phyloP scores from a whole-genome alignment of 495 filamentous ascomycete genomes.

The Aspergillus bertholletiae region DNA sequence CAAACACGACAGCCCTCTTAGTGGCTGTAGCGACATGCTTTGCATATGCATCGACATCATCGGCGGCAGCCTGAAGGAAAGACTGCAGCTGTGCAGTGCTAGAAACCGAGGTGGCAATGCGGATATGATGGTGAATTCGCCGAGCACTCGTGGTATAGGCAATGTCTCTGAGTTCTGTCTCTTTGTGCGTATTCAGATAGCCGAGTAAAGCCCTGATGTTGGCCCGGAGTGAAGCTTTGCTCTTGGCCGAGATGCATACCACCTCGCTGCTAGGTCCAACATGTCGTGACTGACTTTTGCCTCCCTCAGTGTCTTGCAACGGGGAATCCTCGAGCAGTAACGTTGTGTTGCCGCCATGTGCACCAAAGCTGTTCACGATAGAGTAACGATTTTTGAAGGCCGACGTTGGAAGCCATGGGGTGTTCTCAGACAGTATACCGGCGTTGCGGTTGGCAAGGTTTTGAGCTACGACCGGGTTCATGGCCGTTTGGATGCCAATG shows the following conservation, averaged over 20 bases:
- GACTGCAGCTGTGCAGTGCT: constrained; percentile 1
- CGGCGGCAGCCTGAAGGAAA: too few species aligned
- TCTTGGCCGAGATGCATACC: constrained; percentile 34
- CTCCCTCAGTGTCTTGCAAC: too few species aligned
- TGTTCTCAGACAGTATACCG: constrained; percentile 18
- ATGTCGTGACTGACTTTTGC: background rate
- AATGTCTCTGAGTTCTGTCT: constrained; percentile 27
- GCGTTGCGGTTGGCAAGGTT: constrained; percentile 26
- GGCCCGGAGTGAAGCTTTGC: constrained; percentile 24
- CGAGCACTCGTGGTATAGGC: constrained; percentile 40
- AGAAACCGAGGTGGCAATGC: constrained; percentile 30
- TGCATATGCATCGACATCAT: too few species aligned
- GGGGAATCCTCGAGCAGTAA: constrained; percentile 8
- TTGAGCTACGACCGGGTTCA: constrained; percentile 32
- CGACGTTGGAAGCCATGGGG: constrained; percentile 11
- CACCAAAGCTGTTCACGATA: constrained; percentile 38
- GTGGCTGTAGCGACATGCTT: too few species aligned
- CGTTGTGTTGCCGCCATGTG: constrained; percentile 13
- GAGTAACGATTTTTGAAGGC: constrained; percentile 17
- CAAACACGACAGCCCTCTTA: constrained; percentile 46
- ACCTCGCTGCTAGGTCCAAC: constrained; percentile 16
- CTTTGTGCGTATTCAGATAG: constrained; percentile 26
- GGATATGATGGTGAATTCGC: constrained; percentile 34
- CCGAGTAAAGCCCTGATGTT: constrained; percentile 31
- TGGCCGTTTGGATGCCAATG: constrained; percentile 39